Base-by-base conservation (phyloP, 495 filamentous ascomycete genomes). In the Gamarada debralockiae region DNA sequence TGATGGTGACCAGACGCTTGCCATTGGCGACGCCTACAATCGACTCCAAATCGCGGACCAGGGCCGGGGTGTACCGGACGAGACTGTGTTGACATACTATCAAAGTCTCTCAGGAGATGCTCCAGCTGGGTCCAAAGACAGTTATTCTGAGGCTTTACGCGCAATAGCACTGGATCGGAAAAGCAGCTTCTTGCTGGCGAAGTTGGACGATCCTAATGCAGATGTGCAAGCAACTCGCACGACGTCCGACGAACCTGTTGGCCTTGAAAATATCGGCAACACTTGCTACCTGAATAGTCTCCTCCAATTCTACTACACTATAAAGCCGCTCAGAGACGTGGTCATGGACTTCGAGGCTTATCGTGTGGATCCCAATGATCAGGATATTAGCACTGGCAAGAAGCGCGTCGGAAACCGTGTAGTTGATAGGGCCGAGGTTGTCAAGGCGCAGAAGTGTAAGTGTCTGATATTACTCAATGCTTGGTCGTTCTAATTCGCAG, bases 281-380 rank as follows among this genome's bases (percentile, higher is more conserved):
- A 99, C 93, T 1, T 99, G 93, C 67, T 99, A 99, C 60, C 79
- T 99, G 34, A 97, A 97, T 70, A 97, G 93, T 65, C 77, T 99
- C 25, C 70, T 99, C 12, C 93, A 99, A 60, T 97, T 95, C 60
- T 91, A 95, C 64, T 97, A 93, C 64, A 90, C 91, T 0, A 79
- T 99, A 36, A 85, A 82, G 47, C 84, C 90, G 6, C 77, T 95
- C 33, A 81, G 92, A 24, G 78, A 95, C 14, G 78, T 97, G 63
- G 82, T 95, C 3, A 68, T 95, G 43, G 71, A 86, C 29, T 84
- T 86, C 53, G 82, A 95, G 29, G 67, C 78, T 27, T 78, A 81
- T 49, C 65, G 72, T 53, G 82, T 88, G 67, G 80, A 83, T 20
- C 56, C 84, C 17, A 77, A 76, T 33, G 40, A 43, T 43, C 24